Evolutionary conservation across 768 basidiomycete genomes (phyloP).

Genomic region (Scleroderma bovista): DNA sequence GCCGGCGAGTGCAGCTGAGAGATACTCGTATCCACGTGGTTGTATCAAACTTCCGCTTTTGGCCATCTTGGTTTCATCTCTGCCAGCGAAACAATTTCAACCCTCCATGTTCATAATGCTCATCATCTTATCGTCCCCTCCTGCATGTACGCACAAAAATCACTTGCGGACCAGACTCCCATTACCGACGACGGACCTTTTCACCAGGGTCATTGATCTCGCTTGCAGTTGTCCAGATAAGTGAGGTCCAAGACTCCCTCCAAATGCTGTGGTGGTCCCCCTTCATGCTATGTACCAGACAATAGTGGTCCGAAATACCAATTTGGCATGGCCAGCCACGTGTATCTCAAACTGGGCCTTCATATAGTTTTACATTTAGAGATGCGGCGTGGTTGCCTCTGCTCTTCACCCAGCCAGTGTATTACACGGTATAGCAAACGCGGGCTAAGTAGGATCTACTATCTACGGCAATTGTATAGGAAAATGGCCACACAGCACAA

Average conservation of each 20-base stretch:
- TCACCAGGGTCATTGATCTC: neutral
- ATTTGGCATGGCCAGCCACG: neutral
- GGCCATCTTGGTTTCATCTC: constrained; percentile 1
- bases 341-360: neutral
- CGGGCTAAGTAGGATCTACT: neutral
- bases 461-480: too few relatives aligned
- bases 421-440: neutral
- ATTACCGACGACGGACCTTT: neutral
- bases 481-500: too few relatives aligned
- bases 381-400: too few relatives aligned
- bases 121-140: neutral
- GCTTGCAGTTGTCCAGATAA: too few relatives aligned
- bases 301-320: neutral
- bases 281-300: neutral
- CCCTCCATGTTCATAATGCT: neutral
- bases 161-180: too few relatives aligned
- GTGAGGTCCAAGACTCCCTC: too few relatives aligned
- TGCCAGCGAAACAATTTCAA: neutral
- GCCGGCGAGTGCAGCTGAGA: neutral
- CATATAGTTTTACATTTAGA: too few relatives aligned
- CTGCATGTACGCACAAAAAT: too few relatives aligned
- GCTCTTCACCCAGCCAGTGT: too few relatives aligned
- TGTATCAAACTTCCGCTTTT: constrained; percentile 1
- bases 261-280: neutral
- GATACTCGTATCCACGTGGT: constrained; percentile 2